Base-by-base conservation (phyloP, 1,139 yeast species). In the Pichia sp. region DNA sequence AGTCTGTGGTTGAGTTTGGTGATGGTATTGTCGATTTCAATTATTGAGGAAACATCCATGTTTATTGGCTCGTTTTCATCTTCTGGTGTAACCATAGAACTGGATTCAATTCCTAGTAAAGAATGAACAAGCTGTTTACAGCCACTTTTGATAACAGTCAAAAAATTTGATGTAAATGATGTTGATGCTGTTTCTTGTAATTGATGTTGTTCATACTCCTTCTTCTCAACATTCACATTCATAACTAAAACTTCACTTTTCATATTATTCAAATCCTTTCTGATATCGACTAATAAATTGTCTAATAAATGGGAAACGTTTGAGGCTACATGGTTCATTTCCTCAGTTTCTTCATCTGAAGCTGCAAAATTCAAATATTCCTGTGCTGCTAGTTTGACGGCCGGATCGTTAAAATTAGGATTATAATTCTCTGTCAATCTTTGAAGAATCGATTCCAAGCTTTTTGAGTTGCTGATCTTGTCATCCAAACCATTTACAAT, bases 401-500 rank as follows among this genome's bases (percentile, higher is more conserved):
- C 95, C 4, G 80, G 77, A 62, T 90, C 97, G 59, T 88, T 90
- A 66, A 85, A 87, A 60, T 88, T 88, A 35, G 95, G 96, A 58
- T 90, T 87, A 60, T 86, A 86, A 45, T 80, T 76, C 3, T 67
- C 60, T 29, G 74, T 66, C 65, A 85, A 64, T 6, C 64, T 61
- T 5, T 61, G 60, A 41, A 85, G 61, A 27, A 78, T 65, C 1
- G 48, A 44, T 52, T 78, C 81, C 44, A 81, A 59, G 4, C 57
- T 52, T 5, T 43, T 39, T 2, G 45, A 26, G n/a, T 47, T 41
- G 5, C 28, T n/a, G 9, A 43, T 32, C 29, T 46, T 34, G 4
- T 11, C 31, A 4, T 29, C 10, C 27, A 47, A 27, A 29, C 37
- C 36, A 2, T 32, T 11, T 3, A 45, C 37, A 11, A 44, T 35